phyloP scores from a whole-genome alignment of 2,329 filamentous ascomycete species.

The Ophiostoma montium region DNA sequence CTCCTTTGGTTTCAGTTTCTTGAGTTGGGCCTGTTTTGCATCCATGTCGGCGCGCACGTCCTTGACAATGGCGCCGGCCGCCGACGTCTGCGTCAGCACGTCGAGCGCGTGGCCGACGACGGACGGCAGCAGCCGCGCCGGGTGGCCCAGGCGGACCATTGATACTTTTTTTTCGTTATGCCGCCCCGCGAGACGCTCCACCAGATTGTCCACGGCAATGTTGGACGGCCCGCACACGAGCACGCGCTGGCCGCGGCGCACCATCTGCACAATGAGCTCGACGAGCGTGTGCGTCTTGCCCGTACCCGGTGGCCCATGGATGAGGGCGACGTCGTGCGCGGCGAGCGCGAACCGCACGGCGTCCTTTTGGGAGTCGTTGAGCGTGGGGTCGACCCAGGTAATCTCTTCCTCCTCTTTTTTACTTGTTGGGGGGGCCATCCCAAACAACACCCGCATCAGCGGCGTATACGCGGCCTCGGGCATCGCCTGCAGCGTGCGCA shows the following conservation, averaged over 20 bases:
- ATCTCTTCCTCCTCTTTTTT: slow-evolving; percentile 25
- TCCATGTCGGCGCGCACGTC: slow-evolving; percentile 92
- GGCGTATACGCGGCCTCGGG: slow-evolving; percentile 40
- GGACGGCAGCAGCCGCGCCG: slow-evolving; percentile 74
- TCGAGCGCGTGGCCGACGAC: slow-evolving; percentile 85
- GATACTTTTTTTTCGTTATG: no score
- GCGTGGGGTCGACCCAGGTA: slow-evolving; percentile 45
- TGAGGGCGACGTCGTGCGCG: slow-evolving; percentile 68
- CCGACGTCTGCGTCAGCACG: slow-evolving; percentile 77
- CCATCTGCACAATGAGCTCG: slow-evolving; percentile 83
- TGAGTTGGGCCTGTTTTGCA: slow-evolving; percentile 75
- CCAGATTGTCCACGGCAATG: slow-evolving; percentile 95
- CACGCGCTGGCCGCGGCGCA: slow-evolving; percentile 57
- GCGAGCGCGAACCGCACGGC: slow-evolving; percentile 71
- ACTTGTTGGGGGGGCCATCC: slow-evolving; percentile 34
- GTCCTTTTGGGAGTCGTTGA: slow-evolving; percentile 55
- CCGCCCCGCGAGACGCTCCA: slow-evolving; percentile 77
- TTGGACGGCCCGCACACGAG: slow-evolving; percentile 96
- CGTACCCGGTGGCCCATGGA: slow-evolving; percentile 91
- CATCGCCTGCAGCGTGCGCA: slow-evolving; percentile 47
- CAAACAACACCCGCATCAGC: slow-evolving; percentile 50
- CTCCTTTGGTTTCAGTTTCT: slow-evolving; percentile 37
- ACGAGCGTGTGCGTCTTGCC: slow-evolving; percentile 96
- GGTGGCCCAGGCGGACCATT: slow-evolving; percentile 83
- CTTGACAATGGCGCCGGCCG: slow-evolving; percentile 75